Conservation (phyloP, 1,284 basidiomycete species). For the Tilletia horrida region DNA sequence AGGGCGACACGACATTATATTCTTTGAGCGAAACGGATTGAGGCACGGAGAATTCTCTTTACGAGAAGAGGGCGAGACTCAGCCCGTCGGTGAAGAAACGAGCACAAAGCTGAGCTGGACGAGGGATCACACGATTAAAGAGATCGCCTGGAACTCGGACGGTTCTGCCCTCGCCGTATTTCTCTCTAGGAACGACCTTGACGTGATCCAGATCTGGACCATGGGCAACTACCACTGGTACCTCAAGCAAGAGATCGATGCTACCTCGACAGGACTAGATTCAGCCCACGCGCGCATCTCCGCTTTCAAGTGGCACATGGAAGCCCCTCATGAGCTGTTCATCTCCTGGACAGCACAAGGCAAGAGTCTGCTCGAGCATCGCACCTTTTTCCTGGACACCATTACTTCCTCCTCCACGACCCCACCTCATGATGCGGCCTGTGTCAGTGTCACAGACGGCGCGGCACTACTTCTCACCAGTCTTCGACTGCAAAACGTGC, state of each 20-base stretch:
- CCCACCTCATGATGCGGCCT: constrained; percentile 74
- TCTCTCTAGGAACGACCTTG: constrained; percentile 59
- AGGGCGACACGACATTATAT: constrained; percentile 77
- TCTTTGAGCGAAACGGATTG: constrained; percentile 92
- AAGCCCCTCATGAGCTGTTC: constrained; percentile 68
- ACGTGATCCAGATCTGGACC: constrained; percentile 79
- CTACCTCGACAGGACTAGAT: neutral
- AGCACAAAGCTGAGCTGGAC: constrained; percentile 24
- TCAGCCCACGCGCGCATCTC: constrained; percentile 61
- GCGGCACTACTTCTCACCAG: constrained; percentile 79
- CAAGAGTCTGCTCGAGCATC: constrained; percentile 62
- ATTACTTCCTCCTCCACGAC: constrained; percentile 57
- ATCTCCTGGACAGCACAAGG: constrained; percentile 52
- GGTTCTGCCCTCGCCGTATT: constrained; percentile 81
- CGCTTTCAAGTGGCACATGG: constrained; percentile 80
- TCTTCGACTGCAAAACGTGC: constrained; percentile 87
- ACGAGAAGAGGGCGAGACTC: constrained; percentile 58
- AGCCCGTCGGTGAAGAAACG: constrained; percentile 36
- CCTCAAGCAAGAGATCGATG: constrained; percentile 46
- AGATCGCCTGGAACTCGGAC: constrained; percentile 82
- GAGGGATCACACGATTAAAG: constrained; percentile 64
- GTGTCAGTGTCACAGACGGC: constrained; percentile 88
- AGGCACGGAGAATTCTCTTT: constrained; percentile 84
- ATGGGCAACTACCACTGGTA: constrained; percentile 94
- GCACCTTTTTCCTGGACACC: constrained; percentile 60